A percentile compares a stretch with the other conserved stretches of the same genome.
Conservation (phyloP, 179 eudicot genomes). For the Silene noctiflora region DNA sequence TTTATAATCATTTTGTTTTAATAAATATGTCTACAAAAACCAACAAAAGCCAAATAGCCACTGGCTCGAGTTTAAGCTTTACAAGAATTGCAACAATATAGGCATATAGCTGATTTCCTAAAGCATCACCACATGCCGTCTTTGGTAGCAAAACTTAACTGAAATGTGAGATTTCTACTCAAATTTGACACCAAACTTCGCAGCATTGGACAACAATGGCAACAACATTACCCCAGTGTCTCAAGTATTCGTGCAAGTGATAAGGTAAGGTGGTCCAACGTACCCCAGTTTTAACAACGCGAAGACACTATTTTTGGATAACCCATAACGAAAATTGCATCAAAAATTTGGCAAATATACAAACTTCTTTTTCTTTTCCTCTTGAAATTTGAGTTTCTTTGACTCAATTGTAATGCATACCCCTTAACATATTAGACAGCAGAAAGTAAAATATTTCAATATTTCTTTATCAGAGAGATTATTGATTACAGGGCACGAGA, state of each 20-base stretch:
- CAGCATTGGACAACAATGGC: neutral
- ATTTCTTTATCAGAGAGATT: neutral
- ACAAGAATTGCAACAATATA: no score
- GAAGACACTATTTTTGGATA: no score
- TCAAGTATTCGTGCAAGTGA: neutral
- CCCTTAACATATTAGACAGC: neutral
- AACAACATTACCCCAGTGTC: neutral
- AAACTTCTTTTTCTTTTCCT: neutral
- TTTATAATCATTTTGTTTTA: neutral
- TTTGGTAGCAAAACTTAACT: neutral
- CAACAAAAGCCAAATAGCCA: neutral
- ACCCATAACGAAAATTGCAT: no score
- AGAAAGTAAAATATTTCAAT: neutral
- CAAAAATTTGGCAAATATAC: no score
- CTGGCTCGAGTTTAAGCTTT: neutral
- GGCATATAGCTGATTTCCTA: neutral
- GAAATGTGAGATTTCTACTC: neutral
- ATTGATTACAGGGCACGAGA: neutral
- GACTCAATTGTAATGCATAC: neutral
- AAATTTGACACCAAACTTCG: neutral
- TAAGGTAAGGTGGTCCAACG: neutral
- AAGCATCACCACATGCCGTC: conserved; percentile 2
- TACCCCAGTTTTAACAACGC: no score
- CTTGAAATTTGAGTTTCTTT: neutral
- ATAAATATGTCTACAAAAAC: neutral